These are phyloP conservation scores for Monosporascus sp. DNA, from an alignment of 2,329 filamentous ascomycete species.

Conservation along the genomic window DNA sequence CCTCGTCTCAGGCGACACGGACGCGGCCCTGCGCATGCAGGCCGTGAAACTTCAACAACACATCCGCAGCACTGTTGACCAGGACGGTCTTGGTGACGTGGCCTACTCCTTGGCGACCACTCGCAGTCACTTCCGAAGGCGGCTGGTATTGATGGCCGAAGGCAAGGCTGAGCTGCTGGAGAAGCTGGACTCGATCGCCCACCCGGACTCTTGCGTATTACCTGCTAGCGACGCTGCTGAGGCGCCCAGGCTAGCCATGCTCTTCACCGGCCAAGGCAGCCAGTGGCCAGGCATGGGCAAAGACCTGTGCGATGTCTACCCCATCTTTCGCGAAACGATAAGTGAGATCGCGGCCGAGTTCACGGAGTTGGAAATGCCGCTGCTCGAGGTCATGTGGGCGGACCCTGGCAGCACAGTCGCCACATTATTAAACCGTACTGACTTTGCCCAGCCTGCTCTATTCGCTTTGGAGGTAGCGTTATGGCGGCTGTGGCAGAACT, in stretches of 20 bases:
- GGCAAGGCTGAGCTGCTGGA: constrained; percentile 13
- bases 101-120: constrained; percentile 26
- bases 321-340: constrained; percentile 22
- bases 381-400: constrained; percentile 26
- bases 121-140: constrained; percentile 19
- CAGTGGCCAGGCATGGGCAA: constrained; percentile 27
- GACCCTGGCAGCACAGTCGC: constrained; percentile 13
- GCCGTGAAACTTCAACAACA: constrained; percentile 12
- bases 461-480: constrained; percentile 28
- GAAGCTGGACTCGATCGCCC: constrained; percentile 6
- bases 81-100: constrained; percentile 14
- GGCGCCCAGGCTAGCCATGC: constrained; percentile 19
- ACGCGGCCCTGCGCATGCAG: constrained; percentile 16
- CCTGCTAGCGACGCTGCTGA: neutral
- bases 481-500: constrained; percentile 24
- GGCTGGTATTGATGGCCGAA: constrained; percentile 16
- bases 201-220: too few species aligned
- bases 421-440: constrained; percentile 21
- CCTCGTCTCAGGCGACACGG: constrained; percentile 20
- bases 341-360: constrained; percentile 16
- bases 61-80: constrained; percentile 2
- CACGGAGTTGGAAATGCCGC: constrained; percentile 16
- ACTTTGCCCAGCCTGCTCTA: constrained; percentile 27
- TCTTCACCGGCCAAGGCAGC: constrained; percentile 32
- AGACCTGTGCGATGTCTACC: constrained; percentile 17